Evolutionary conservation across 805 yeast species (phyloP).

Genomic region (Candida pseudoglaebosa): DNA sequence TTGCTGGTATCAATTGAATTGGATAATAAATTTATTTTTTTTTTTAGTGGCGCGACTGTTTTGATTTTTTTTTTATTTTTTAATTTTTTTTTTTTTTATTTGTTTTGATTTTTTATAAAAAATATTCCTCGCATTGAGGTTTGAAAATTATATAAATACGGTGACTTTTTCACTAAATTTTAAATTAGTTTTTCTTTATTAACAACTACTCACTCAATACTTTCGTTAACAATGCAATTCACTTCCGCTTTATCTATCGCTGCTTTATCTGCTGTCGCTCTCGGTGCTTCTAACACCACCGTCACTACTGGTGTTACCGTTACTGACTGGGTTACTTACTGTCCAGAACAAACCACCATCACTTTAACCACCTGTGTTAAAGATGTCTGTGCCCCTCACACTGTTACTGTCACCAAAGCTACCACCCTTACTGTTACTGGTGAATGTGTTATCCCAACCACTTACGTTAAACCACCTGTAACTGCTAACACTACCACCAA

Average conservation of each 20-base stretch:
- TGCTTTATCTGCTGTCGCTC: slow-evolving; percentile 40
- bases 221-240: slow-evolving; percentile 28
- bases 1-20: too few relatives aligned
- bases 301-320: slow-evolving; percentile 55
- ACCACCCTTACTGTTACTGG: slow-evolving; percentile 84
- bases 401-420: slow-evolving; percentile 69
- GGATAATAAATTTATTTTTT: too few relatives aligned
- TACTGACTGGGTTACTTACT: slow-evolving; percentile 70
- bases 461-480: slow-evolving; percentile 25
- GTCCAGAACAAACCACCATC: slow-evolving; percentile 78
- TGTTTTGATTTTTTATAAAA: too few relatives aligned
- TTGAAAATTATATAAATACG: not conserved
- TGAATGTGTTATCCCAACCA: slow-evolving; percentile 72
- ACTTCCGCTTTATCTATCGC: slow-evolving; percentile 32
- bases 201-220: slow-evolving; percentile 1
- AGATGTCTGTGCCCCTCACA: slow-evolving; percentile 21
- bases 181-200: slow-evolving; percentile 1
- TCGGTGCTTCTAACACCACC: slow-evolving; percentile 42
- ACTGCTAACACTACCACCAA: slow-evolving; percentile 18
- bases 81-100: too few relatives aligned
- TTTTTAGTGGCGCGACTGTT: too few relatives aligned
- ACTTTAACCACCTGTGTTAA: slow-evolving; percentile 48
- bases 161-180: not conserved
- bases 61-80: too few relatives aligned
- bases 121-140: too few relatives aligned